Evolutionary conservation across 1,284 basidiomycete species (phyloP), one percentile per base, ranked within the genome.

Genomic region (Cutaneotrichosporon dermatis): DNA sequence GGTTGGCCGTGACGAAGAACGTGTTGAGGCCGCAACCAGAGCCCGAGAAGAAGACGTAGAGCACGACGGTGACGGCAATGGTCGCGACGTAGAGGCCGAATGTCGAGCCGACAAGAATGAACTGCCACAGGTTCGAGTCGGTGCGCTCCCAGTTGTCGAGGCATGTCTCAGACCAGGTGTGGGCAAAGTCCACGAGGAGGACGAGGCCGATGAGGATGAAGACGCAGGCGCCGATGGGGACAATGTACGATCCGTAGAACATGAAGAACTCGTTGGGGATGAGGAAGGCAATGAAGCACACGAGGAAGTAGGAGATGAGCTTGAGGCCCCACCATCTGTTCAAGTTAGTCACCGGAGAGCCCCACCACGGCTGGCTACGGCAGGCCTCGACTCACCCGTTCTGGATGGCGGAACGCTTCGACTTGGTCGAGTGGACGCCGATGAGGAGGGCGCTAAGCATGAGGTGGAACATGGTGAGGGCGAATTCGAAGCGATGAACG

Each of bases 291-390:
- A 95, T 87, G 83, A 99, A 99, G 5, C 88, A 89, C 34, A 90
- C 76, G 49, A 83, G 80, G 60, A 95, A 89, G 80, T 51, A 96
- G 80, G 89, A 81, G 3, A 97, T 81, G 40, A 92, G 86, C 76
- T 99, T 99, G 11, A 93, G 94, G 40, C 95, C 95, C 95, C 95
- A 99, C 94, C 94, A 99, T 35, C 91, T 93, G 67, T 8, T 3
- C 45, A 16, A 35, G 54, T 59, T 34, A 51, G 35, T 36, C 34
- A 11, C 16, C 33, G 6, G 42, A 13, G 2, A 25, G 25, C 25
- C 25, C 25, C 25, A 25, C 25, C n/a, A n/a, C n/a, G n/a, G n/a
- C n/a, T n/a, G n/a, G n/a, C n/a, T n/a, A n/a, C n/a, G n/a, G n/a
- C n/a, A n/a, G n/a, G n/a, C n/a, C n/a, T 65, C 15, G 4, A 72